Percentiles rank a stretch among this genome's conserved stretches.
These are phyloP conservation scores for Collybia mongolica DNA, from an alignment of 768 basidiomycete species.

Conservation along the genomic window DNA sequence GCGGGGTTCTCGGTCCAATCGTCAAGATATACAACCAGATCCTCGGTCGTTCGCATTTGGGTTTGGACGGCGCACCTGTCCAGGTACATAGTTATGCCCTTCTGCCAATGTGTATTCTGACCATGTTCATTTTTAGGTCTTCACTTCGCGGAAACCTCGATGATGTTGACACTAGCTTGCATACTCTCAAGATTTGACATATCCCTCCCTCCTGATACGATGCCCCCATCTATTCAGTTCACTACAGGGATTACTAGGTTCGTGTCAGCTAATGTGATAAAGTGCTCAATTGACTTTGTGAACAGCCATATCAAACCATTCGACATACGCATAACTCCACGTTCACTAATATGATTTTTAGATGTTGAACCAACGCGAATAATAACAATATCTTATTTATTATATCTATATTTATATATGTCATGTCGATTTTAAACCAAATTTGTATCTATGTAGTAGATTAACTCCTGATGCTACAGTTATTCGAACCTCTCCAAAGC, in stretches of 20 bases:
- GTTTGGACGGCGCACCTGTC: constrained; percentile 31
- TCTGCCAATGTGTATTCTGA: neutral
- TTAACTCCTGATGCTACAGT: too few relatives aligned
- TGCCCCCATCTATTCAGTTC: constrained; percentile 20
- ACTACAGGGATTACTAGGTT: constrained; percentile 32
- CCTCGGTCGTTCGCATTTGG: constrained; percentile 31
- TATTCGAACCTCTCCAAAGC: neutral
- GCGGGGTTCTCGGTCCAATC: neutral
- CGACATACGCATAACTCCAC: constrained; percentile 14
- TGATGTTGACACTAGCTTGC: constrained; percentile 29
- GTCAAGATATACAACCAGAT: constrained; percentile 22
- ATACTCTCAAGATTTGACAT: constrained; percentile 28
- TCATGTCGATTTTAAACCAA: too few relatives aligned
- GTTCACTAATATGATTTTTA: neutral
- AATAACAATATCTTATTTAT: too few relatives aligned
- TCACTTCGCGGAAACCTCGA: constrained; percentile 29
- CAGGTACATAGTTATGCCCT: constrained; percentile 18
- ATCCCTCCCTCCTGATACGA: constrained; percentile 13
- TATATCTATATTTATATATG: too few relatives aligned
- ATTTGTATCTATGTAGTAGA: too few relatives aligned
- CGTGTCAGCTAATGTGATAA: neutral
- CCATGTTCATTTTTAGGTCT: constrained; percentile 16
- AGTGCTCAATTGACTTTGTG: neutral
- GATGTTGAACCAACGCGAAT: too few relatives aligned
- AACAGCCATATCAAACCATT: constrained; percentile 23